phyloP scores from a whole-genome alignment of 805 yeast species.

The Debaryomyces maramus region DNA sequence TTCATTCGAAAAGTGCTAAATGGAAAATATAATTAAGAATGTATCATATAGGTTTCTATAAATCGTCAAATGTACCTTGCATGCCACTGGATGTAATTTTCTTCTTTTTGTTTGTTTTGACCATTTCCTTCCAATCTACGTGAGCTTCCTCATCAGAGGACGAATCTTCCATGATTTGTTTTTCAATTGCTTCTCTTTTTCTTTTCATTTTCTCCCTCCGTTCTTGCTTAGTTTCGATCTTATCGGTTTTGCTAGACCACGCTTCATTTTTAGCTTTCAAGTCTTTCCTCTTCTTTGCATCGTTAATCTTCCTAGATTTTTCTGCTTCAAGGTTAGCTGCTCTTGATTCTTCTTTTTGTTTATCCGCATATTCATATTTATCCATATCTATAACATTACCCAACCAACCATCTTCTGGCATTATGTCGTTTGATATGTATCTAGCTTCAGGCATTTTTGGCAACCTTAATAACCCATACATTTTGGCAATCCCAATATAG shows the following conservation, averaged over 20 bases:
- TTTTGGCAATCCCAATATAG: constrained; percentile 65
- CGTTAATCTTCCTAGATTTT: constrained; percentile 34
- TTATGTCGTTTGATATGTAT: constrained; percentile 43
- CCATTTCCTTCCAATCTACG: constrained; percentile 87
- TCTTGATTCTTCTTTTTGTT: constrained; percentile 62
- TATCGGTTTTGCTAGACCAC: constrained; percentile 74
- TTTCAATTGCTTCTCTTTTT: constrained; percentile 67
- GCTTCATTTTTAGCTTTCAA: constrained; percentile 58
- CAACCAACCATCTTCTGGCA: constrained; percentile 79
- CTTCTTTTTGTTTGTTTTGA: constrained; percentile 62
- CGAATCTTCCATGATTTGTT: constrained; percentile 45
- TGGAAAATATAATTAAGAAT: constrained; percentile 33
- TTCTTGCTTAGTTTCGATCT: constrained; percentile 58
- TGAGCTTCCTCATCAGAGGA: constrained; percentile 48
- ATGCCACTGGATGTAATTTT: constrained; percentile 41
- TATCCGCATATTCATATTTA: constrained; percentile 61
- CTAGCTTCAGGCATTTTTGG: constrained; percentile 94
- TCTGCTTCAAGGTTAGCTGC: constrained; percentile 55
- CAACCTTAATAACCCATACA: constrained; percentile 77
- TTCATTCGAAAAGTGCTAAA: constrained; percentile 48
- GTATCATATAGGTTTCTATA: constrained; percentile 17
- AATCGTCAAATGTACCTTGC: constrained; percentile 62
- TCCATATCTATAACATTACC: constrained; percentile 66
- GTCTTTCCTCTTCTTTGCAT: constrained; percentile 45
- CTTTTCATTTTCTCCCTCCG: constrained; percentile 70